Conservation (phyloP, 441 rosid genomes). For the California macrophylla region DNA sequence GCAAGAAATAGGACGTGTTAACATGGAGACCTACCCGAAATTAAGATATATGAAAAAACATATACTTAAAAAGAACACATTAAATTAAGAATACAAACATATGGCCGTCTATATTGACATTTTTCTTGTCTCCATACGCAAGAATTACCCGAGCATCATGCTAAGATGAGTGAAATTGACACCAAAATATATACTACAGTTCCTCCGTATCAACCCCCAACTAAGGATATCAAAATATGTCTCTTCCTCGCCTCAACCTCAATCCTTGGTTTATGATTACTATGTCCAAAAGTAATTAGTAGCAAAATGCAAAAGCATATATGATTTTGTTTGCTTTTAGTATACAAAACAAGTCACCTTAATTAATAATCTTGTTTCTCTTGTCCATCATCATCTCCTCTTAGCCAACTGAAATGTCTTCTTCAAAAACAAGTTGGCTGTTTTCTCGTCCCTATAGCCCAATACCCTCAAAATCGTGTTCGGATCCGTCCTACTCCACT, state of each 20-base stretch:
- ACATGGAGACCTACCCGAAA: too few relatives aligned
- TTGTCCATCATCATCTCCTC: slow-evolving; percentile 25
- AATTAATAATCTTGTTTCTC: too few relatives aligned
- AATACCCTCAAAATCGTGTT: slow-evolving; percentile 68
- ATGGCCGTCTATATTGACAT: background rate
- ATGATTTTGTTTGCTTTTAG: background rate
- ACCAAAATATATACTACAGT: background rate
- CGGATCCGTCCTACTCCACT: slow-evolving; percentile 71
- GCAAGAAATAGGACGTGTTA: too few relatives aligned
- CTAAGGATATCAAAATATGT: background rate
- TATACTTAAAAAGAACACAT: too few relatives aligned
- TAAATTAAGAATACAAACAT: too few relatives aligned
- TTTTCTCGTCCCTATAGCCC: slow-evolving; percentile 67
- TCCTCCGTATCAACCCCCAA: background rate
- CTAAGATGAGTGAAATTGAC: too few relatives aligned
- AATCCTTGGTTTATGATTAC: background rate
- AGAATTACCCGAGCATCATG: background rate
- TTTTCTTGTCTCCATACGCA: background rate
- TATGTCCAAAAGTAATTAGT: background rate
- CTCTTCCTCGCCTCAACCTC: too few relatives aligned
- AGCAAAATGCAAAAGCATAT: too few relatives aligned
- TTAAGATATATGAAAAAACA: too few relatives aligned
- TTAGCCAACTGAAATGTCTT: slow-evolving; percentile 62
- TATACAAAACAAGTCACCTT: background rate
- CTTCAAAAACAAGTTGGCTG: slow-evolving; percentile 56